phyloP scores from a whole-genome alignment of 495 filamentous ascomycete genomes.

The Talaromyces borbonicus region DNA sequence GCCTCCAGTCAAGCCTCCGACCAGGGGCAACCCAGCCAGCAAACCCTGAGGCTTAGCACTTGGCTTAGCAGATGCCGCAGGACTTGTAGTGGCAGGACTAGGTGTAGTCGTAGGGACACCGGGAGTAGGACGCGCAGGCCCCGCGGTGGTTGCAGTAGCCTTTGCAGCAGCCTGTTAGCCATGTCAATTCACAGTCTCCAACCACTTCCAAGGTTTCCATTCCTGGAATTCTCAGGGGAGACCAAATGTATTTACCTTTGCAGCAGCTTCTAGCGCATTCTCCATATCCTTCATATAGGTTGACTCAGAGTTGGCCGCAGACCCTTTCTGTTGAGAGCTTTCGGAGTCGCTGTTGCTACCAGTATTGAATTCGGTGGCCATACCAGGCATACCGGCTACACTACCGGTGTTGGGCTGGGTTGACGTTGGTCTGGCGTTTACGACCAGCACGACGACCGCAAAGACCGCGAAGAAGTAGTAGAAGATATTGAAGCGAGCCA shows the following conservation, averaged over 20 bases:
- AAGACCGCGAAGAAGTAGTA: slow-evolving; percentile 19
- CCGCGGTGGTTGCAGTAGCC: slow-evolving; percentile 11
- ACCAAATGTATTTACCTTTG: neutral
- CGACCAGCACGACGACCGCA: slow-evolving; percentile 22
- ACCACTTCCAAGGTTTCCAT: slow-evolving; percentile 1
- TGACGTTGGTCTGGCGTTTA: slow-evolving; percentile 23
- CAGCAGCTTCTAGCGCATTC: neutral
- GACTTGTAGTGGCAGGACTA: too few species aligned
- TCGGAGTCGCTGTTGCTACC: slow-evolving; percentile 8
- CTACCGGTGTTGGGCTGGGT: slow-evolving; percentile 8
- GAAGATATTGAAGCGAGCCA: slow-evolving; percentile 28
- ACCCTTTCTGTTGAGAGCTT: slow-evolving; percentile 8
- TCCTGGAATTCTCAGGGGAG: neutral
- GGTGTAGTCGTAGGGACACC: slow-evolving; percentile 16
- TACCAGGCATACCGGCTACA: slow-evolving; percentile 3
- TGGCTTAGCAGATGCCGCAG: slow-evolving; percentile 7
- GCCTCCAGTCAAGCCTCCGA: slow-evolving; percentile 21
- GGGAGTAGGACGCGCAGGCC: slow-evolving; percentile 14
- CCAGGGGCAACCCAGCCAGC: slow-evolving; percentile 21
- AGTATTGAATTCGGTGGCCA: neutral
- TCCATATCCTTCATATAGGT: slow-evolving; percentile 1
- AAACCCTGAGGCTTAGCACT: slow-evolving; percentile 14
- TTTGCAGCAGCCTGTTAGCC: slow-evolving; percentile 7
- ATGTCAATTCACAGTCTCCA: neutral
- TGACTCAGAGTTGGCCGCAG: slow-evolving; percentile 11